Percentiles rank a stretch among this genome's conserved stretches.
phyloP scores from a whole-genome alignment of 2,329 filamentous ascomycete genomes.

The Colletotrichum cuscutae region DNA sequence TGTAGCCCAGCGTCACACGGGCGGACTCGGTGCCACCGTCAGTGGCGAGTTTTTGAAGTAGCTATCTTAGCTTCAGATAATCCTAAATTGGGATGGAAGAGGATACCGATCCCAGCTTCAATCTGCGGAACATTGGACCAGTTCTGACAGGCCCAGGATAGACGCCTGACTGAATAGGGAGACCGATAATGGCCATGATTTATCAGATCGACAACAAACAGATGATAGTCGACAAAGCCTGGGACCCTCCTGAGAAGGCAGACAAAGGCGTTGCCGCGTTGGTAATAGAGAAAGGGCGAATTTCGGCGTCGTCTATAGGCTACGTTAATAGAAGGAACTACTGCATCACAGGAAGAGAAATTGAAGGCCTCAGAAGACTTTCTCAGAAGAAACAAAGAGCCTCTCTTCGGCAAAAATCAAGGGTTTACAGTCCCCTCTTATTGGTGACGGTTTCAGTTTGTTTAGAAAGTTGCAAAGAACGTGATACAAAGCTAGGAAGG shows the following conservation, averaged over 20 bases:
- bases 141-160: background rate
- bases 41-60: background rate
- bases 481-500: background rate
- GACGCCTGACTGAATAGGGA: background rate
- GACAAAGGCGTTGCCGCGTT: too few species aligned
- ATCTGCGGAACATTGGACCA: background rate
- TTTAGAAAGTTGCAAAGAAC: background rate
- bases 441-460: background rate
- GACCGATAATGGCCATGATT: background rate
- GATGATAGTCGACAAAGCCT: background rate
- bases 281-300: background rate
- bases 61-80: background rate
- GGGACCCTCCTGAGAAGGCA: too few species aligned
- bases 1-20: background rate
- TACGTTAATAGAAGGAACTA: background rate
- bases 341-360: background rate
- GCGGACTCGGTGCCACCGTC: background rate
- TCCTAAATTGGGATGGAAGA: background rate
- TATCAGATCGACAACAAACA: background rate
- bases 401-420: background rate
- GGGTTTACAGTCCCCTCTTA: background rate
- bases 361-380: background rate
- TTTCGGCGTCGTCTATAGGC: background rate
- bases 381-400: background rate
- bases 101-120: background rate